phyloP scores from a whole-genome alignment of 495 filamentous ascomycete genomes.

The Letharia columbiana region DNA sequence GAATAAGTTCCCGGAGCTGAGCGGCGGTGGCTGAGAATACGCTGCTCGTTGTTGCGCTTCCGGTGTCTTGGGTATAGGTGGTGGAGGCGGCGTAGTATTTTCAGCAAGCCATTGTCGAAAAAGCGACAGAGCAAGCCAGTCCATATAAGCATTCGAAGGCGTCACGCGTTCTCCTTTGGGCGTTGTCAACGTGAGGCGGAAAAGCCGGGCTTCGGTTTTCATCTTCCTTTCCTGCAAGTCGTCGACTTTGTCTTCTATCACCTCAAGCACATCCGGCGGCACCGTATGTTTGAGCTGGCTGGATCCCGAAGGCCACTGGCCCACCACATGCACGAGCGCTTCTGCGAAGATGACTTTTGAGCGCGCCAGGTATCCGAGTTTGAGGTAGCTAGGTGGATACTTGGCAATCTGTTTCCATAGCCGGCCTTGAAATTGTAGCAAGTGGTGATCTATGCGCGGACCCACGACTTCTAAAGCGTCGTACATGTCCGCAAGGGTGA shows the following conservation, averaged over 20 bases:
- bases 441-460: slow-evolving; percentile 83
- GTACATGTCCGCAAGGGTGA: slow-evolving; percentile 81
- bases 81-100: slow-evolving; percentile 63
- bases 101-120: slow-evolving; percentile 90
- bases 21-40: slow-evolving; percentile 24
- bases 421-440: slow-evolving; percentile 78
- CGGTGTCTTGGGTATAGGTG: slow-evolving; percentile 37
- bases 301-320: slow-evolving; percentile 76
- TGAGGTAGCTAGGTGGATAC: slow-evolving; percentile 84
- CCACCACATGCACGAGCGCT: slow-evolving; percentile 83
- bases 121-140: slow-evolving; percentile 77
- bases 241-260: slow-evolving; percentile 85
- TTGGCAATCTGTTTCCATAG: slow-evolving; percentile 93
- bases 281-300: slow-evolving; percentile 64
- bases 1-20: slow-evolving; percentile 54
- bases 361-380: slow-evolving; percentile 75
- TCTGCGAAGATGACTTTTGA: slow-evolving; percentile 83
- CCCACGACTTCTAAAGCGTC: slow-evolving; percentile 82
- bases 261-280: slow-evolving; percentile 65
- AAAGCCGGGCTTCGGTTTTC: slow-evolving; percentile 64
- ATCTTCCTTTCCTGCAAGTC: slow-evolving; percentile 66
- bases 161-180: slow-evolving; percentile 69
- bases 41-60: slow-evolving; percentile 24
- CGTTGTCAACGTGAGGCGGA: slow-evolving; percentile 72
- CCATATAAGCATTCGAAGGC: slow-evolving; percentile 67